Evolutionary conservation across 208 protist species (phyloP).

Genomic region (Crithidia bombi): DNA sequence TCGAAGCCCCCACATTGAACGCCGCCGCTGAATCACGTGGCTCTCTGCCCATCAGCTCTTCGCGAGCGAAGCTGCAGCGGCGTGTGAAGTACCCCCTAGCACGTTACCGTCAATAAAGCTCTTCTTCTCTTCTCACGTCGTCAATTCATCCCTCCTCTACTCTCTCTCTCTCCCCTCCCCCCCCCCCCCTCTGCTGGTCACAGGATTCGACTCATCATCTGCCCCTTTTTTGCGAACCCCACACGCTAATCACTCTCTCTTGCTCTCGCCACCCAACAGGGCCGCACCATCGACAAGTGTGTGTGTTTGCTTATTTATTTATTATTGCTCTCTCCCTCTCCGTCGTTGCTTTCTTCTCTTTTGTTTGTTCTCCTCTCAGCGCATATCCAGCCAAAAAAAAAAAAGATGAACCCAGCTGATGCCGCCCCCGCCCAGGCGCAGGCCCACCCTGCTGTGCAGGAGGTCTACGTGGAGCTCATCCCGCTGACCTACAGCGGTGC

Average conservation of each 20-base stretch:
- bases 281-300: no score
- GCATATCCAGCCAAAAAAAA: not conserved
- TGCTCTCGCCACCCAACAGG: no score
- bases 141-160: not conserved
- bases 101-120: no score
- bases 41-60: no score
- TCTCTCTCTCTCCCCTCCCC: not conserved
- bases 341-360: not conserved
- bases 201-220: not conserved
- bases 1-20: no score
- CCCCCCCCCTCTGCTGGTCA: not conserved
- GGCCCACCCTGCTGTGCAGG: not conserved
- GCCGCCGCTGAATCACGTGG: no score
- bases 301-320: no score
- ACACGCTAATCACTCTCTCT: no score
- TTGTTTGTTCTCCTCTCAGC: not conserved
- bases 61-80: no score
- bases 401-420: not conserved
- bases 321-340: not conserved
- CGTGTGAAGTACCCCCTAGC: no score
- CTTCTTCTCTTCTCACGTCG: not conserved
- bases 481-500: slow-evolving; percentile 58
- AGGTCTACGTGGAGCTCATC: slow-evolving; percentile 45
- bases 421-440: not conserved
- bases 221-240: not conserved